These are phyloP conservation scores for Jamesozyma rosinii DNA, from an alignment of 805 yeast species.

Conservation along the genomic window DNA sequence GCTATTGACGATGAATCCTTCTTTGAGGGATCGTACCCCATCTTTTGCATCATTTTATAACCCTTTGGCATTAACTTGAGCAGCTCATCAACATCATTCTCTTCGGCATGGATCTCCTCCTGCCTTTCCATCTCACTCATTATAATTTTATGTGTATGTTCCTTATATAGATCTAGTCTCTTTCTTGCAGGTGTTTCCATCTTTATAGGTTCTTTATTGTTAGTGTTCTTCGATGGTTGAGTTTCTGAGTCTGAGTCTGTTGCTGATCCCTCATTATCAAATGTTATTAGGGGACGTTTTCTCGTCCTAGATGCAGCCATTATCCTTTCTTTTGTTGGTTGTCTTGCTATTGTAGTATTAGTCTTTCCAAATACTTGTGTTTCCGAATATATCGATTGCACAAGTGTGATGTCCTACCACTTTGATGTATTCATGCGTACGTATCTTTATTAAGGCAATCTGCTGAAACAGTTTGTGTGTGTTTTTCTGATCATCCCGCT, in stretches of 20 bases:
- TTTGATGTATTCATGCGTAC: too few relatives aligned
- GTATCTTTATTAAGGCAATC: too few relatives aligned
- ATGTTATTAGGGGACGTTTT: slow-evolving; percentile 1
- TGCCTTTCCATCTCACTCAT: not conserved
- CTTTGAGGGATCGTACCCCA: not conserved
- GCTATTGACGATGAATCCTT: not conserved
- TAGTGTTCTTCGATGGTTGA: not conserved
- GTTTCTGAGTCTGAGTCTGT: not conserved
- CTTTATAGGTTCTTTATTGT: too few relatives aligned
- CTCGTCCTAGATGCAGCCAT: not conserved
- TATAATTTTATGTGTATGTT: not conserved
- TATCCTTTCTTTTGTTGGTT: not conserved
- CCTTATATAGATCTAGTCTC: not conserved
- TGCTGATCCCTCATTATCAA: not conserved
- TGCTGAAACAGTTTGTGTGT: too few relatives aligned
- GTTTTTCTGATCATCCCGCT: too few relatives aligned
- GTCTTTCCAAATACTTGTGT: too few relatives aligned
- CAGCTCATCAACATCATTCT: not conserved
- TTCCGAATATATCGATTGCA: too few relatives aligned
- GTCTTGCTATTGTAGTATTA: too few relatives aligned
- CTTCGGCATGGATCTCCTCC: not conserved
- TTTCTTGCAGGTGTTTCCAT: too few relatives aligned
- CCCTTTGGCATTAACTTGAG: slow-evolving; percentile 1
- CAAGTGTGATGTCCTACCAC: too few relatives aligned
- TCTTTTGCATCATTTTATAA: slow-evolving; percentile 1